A percentile compares a stretch with the other conserved stretches of the same genome.
These are phyloP conservation scores for Scortechinia acanthostroma DNA, from an alignment of 2,329 filamentous ascomycete species.

Conservation along the genomic window DNA sequence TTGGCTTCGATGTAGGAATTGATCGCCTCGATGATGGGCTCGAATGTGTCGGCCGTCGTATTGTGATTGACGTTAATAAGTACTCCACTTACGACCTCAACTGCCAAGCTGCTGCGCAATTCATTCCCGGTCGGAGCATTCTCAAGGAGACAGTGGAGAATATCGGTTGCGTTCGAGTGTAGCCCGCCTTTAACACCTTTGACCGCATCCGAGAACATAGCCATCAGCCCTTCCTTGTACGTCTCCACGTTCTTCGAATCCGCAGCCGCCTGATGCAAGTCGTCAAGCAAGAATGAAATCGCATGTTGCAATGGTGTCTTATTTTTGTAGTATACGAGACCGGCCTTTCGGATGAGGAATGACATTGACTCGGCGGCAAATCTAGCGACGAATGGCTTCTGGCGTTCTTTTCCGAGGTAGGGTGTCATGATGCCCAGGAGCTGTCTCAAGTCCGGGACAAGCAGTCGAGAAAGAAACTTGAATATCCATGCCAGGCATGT, in stretches of 20 bases:
- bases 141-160: constrained; percentile 39
- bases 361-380: constrained; percentile 61
- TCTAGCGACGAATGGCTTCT: constrained; percentile 53
- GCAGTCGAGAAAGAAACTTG: constrained; percentile 55
- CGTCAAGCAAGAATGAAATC: constrained; percentile 40
- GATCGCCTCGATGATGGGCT: constrained; percentile 38
- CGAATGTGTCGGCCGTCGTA: constrained; percentile 44
- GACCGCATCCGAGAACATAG: constrained; percentile 50
- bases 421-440: constrained; percentile 52
- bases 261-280: constrained; percentile 27
- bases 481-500: constrained; percentile 61
- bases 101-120: constrained; percentile 7
- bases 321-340: constrained; percentile 45
- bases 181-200: constrained; percentile 50
- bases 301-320: constrained; percentile 38
- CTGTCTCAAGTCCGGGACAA: constrained; percentile 52
- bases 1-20: constrained; percentile 22
- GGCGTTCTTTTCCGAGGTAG: constrained; percentile 50
- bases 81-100: constrained; percentile 36
- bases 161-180: constrained; percentile 44
- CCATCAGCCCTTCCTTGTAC: constrained; percentile 53
- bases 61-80: constrained; percentile 49
- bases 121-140: constrained; percentile 16
- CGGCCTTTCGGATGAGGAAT: constrained; percentile 55
- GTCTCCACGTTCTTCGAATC: constrained; percentile 22